These are phyloP conservation scores for Sanghuangporus weigelae DNA, from an alignment of 1,284 basidiomycete genomes.

Conservation along the genomic window DNA sequence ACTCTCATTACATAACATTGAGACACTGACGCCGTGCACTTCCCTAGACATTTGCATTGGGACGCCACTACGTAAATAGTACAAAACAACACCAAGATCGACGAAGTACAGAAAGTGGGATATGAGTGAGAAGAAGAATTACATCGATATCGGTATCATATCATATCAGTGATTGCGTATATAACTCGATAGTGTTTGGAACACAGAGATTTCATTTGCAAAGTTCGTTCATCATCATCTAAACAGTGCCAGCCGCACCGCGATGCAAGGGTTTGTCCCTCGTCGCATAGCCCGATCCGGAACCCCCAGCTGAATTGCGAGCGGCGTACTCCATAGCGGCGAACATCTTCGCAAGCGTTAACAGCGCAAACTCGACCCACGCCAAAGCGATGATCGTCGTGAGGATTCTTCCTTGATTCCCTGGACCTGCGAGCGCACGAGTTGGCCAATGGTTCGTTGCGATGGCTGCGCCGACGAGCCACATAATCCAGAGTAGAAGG, in stretches of 20 bases:
- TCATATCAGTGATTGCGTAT: too few species aligned
- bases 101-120: too few species aligned
- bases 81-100: too few species aligned
- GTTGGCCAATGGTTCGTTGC: conserved; percentile 15
- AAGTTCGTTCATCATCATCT: too few species aligned
- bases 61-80: too few species aligned
- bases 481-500: conserved; percentile 17
- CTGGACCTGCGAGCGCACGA: conserved; percentile 3
- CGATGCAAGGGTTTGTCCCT: neutral
- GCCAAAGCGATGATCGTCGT: conserved; percentile 13
- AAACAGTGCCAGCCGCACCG: neutral
- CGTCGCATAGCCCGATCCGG: neutral
- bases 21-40: too few species aligned
- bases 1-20: too few species aligned
- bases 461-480: conserved; percentile 18
- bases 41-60: too few species aligned
- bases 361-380: conserved; percentile 14
- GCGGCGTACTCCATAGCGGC: conserved; percentile 15
- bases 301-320: neutral
- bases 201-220: too few species aligned
- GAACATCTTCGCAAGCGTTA: conserved; percentile 9
- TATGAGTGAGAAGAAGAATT: too few species aligned
- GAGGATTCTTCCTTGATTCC: conserved; percentile 6
- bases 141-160: too few species aligned
- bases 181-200: too few species aligned